These are phyloP conservation scores for Sarocladiaceae sp. DNA, from an alignment of 2,329 filamentous ascomycete species.

Conservation along the genomic window DNA sequence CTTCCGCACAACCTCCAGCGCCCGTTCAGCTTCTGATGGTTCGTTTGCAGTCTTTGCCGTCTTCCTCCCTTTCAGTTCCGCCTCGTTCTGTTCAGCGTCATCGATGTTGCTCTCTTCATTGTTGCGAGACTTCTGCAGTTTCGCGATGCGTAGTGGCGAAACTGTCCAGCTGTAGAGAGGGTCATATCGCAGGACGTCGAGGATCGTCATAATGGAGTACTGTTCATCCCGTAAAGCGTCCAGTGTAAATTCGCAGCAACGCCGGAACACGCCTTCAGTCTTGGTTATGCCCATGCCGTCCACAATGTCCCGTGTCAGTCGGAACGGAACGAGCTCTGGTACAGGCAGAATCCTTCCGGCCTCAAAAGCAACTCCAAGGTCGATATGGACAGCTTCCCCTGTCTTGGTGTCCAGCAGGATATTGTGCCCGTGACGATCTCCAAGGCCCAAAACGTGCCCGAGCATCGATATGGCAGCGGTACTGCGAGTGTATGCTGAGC, in stretches of 20 bases:
- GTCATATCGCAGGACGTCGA: conserved; percentile 97
- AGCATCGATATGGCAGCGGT: conserved; percentile 95
- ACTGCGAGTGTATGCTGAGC: conserved; percentile 85
- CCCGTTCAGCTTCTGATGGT: conserved; percentile 76
- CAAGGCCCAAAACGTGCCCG: conserved; percentile 85
- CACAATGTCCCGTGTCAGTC: conserved; percentile 86
- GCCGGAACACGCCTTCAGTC: conserved; percentile 90
- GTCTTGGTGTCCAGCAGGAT: conserved; percentile 86
- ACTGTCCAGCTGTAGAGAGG: conserved; percentile 95
- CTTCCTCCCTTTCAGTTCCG: conserved; percentile 29
- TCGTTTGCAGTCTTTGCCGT: conserved; percentile 39
- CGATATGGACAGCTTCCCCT: conserved; percentile 94
- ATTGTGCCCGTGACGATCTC: conserved; percentile 93
- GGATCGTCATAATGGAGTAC: conserved; percentile 96
- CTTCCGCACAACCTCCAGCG: conserved; percentile 88
- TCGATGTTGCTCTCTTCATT: conserved; percentile 36
- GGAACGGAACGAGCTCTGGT: conserved; percentile 92
- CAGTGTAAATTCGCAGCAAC: conserved; percentile 97
- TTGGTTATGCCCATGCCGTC: conserved; percentile 96
- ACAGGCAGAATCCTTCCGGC: conserved; percentile 91
- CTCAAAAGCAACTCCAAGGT: conserved; percentile 95
- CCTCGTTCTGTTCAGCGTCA: conserved; percentile 30
- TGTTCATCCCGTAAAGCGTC: conserved; percentile 92
- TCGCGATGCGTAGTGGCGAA: conserved; percentile 60
- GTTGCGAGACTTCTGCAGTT: conserved; percentile 56